Conservation (phyloP, 148 eudicot species). For the Vaccinium corymbosum region DNA sequence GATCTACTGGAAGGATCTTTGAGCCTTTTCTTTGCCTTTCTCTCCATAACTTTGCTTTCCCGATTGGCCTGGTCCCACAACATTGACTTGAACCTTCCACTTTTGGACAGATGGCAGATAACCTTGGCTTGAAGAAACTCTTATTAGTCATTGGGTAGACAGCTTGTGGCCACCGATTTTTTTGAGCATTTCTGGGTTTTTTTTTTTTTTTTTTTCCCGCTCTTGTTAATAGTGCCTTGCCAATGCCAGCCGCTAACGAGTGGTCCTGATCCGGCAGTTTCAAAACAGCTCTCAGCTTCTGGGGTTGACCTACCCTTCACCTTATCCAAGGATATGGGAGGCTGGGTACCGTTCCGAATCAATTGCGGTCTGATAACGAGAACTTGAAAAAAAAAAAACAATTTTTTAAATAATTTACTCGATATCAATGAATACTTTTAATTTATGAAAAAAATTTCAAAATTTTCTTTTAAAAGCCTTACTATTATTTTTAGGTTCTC, state of each 20-base stretch:
- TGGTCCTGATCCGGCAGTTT: not conserved
- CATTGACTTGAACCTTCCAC: not conserved
- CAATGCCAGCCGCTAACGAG: not conserved
- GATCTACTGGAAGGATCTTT: not conserved
- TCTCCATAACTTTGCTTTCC: not conserved
- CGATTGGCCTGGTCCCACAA: not conserved
- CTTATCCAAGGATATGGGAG: too few relatives aligned
- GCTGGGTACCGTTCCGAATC: too few relatives aligned
- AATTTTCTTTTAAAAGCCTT: too few relatives aligned
- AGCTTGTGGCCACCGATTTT: conserved; percentile 7
- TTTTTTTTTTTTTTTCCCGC: not conserved
- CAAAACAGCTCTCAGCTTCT: too few relatives aligned
- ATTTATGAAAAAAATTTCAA: too few relatives aligned
- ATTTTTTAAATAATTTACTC: too few relatives aligned
- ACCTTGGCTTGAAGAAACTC: not conserved
- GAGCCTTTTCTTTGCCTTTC: not conserved
- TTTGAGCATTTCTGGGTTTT: not conserved
- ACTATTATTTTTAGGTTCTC: too few relatives aligned
- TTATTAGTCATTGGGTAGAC: not conserved
- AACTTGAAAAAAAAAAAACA: too few relatives aligned
- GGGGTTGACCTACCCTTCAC: too few relatives aligned
- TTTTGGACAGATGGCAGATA: not conserved
- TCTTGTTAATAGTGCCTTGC: too few relatives aligned
- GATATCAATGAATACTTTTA: too few relatives aligned
- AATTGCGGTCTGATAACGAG: too few relatives aligned